Base-by-base conservation (phyloP, 2,329 filamentous ascomycete genomes). In the Exophiala aquamarina region DNA sequence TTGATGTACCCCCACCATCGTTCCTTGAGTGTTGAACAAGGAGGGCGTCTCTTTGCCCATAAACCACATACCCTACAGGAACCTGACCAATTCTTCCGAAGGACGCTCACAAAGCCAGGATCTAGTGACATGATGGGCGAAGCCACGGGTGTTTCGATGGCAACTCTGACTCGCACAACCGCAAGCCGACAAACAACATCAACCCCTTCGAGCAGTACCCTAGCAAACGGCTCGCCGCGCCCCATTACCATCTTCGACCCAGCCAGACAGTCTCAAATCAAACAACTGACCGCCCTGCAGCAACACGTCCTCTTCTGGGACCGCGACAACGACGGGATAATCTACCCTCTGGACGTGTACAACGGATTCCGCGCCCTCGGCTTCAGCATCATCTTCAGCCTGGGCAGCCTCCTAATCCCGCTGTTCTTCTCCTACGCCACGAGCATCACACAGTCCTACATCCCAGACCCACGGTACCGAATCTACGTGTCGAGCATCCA, bases 221-320 rank as follows among this genome's bases (percentile, higher is more conserved):
- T 34, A n/a, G 32, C 32, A 6, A 14, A 34, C 14, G 32, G 32
- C 6, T 34, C 32, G 14, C 32, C 32, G 5, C 6, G n/a, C 8
- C 32, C 32, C 6, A 18, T n/a, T n/a, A 34, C 32, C 5, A n/a
- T n/a, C 32, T 18, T 14, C 8, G 17, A 34, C 13, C 13, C 32
- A 34, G 14, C 32, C 13, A 34, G 6, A 34, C 32, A 34, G 17
- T 26, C 23, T 6, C 6, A 26, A 26, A n/a, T 5, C 13, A n/a
- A n/a, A 13, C 35, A 37, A 19, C 19, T 21, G 7, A 42, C 39
- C n/a, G 70, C 77, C 10, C 66, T 79, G 4, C 74, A 77, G 55
- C 76, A 79, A 54, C 77, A 79, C 58, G 68, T 70, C 55, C 63
- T 65, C 18, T 79, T 76, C 66, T 81, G 74, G 55, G 77, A 80